Conservation (phyloP, 768 basidiomycete genomes). For the Gelatoporia subvermispora region DNA sequence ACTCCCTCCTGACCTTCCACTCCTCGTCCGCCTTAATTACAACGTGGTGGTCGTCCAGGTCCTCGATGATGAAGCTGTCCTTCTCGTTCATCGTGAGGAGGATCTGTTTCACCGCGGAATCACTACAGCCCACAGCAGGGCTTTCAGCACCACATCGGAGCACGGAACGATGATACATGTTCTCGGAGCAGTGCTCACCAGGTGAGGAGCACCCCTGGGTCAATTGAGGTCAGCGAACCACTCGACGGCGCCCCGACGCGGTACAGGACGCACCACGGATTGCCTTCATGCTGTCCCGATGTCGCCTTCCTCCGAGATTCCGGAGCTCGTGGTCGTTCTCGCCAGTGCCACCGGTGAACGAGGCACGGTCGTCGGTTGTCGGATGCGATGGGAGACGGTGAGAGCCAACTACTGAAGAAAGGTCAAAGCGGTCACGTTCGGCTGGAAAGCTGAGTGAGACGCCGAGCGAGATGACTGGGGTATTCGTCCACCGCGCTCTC, state of each 20-base stretch:
- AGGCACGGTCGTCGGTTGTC: slow-evolving; percentile 4
- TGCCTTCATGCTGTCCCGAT: slow-evolving; percentile 45
- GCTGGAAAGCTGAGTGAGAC: background rate
- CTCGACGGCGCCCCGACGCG: background rate
- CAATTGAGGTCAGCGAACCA: too few relatives aligned
- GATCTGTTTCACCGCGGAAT: slow-evolving; percentile 88
- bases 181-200: slow-evolving; percentile 39
- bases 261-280: slow-evolving; percentile 46
- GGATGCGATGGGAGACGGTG: slow-evolving; percentile 8
- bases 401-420: too few relatives aligned
- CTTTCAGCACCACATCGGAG: background rate
- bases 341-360: background rate
- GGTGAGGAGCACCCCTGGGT: slow-evolving; percentile 57
- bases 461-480: too few relatives aligned
- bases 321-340: background rate
- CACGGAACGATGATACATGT: background rate
- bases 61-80: slow-evolving; percentile 78
- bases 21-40: slow-evolving; percentile 83
- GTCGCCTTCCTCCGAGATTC: too few relatives aligned
- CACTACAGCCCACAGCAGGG: slow-evolving; percentile 38
- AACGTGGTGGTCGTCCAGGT: slow-evolving; percentile 78
- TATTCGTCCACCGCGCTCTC: background rate
- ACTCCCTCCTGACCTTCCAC: slow-evolving; percentile 61
- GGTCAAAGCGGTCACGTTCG: too few relatives aligned
- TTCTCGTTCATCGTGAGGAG: slow-evolving; percentile 78